These are phyloP conservation scores for Prasinococcaceae sp. DNA, from an alignment of 139 green algal species.

Conservation along the genomic window DNA sequence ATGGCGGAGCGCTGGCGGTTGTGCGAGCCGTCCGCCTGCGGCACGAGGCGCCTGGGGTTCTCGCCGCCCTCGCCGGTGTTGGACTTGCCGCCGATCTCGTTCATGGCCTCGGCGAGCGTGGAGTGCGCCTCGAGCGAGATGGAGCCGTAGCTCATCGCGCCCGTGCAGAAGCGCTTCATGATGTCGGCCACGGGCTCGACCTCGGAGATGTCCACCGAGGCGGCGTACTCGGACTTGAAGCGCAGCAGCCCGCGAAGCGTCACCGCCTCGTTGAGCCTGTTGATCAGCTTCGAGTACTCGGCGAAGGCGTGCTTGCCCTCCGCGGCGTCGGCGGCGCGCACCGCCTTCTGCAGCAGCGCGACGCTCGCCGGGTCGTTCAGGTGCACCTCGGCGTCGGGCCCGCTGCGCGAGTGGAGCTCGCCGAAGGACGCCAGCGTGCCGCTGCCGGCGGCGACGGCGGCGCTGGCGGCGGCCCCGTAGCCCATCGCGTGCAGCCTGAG, in stretches of 20 bases:
- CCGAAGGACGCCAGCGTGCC: constrained; percentile 47
- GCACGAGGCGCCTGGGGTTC: constrained; percentile 65
- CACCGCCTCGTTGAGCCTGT: constrained; percentile 64
- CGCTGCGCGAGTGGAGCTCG: constrained; percentile 62
- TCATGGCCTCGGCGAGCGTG: constrained; percentile 82
- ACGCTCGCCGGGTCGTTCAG: constrained; percentile 86
- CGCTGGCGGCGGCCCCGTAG: constrained; percentile 26
- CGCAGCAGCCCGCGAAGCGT: constrained; percentile 76
- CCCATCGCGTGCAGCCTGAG: constrained; percentile 53
- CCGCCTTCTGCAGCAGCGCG: constrained; percentile 68
- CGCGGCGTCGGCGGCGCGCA: constrained; percentile 24
- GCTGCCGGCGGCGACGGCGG: constrained; percentile 31
- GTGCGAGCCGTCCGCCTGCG: constrained; percentile 50
- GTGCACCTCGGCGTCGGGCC: constrained; percentile 54
- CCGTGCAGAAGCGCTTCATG: constrained; percentile 83
- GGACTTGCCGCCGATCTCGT: constrained; percentile 72
- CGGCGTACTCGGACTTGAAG: constrained; percentile 40
- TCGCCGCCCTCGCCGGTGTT: constrained; percentile 82
- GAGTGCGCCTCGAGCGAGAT: constrained; percentile 84
- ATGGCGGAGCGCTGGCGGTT: constrained; percentile 78
- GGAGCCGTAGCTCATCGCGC: constrained; percentile 64
- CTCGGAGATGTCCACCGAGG: constrained; percentile 33
- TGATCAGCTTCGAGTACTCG: constrained; percentile 38
- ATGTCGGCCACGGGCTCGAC: constrained; percentile 77
- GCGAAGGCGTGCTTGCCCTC: constrained; percentile 25